phyloP scores from a whole-genome alignment of 2,329 filamentous ascomycete genomes.

The Verticillium alfalfae region DNA sequence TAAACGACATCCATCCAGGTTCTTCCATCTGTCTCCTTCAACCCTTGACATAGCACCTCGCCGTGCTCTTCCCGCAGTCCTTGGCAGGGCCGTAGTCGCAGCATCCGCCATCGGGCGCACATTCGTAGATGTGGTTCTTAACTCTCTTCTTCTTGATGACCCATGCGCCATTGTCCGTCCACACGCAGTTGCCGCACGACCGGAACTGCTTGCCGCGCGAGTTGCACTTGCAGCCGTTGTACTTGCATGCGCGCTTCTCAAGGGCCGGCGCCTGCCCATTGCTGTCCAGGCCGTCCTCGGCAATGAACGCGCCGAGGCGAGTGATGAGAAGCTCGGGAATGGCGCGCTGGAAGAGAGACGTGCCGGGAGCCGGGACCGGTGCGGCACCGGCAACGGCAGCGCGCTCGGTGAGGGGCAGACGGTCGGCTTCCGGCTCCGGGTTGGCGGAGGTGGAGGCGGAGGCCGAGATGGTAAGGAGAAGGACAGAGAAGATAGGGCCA shows the following conservation, averaged over 20 bases:
- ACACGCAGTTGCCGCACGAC: conserved; percentile 17
- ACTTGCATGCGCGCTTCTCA: background rate
- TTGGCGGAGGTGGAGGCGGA: background rate
- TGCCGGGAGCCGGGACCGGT: background rate
- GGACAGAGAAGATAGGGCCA: background rate
- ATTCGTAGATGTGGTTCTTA: conserved; percentile 16
- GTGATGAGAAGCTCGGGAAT: background rate
- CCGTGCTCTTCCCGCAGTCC: conserved; percentile 11
- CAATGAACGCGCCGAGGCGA: background rate
- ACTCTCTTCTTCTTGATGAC: conserved; percentile 14
- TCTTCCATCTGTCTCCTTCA: too few species aligned
- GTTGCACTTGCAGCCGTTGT: conserved; percentile 17
- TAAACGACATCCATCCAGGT: too few species aligned
- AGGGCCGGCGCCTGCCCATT: background rate
- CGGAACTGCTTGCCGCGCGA: conserved; percentile 15
- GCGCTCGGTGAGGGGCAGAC: background rate
- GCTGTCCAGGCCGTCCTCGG: background rate
- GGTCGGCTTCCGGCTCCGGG: background rate
- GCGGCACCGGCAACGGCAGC: background rate
- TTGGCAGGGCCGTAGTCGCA: conserved; percentile 14
- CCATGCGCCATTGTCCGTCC: conserved; percentile 8
- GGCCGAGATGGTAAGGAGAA: background rate
- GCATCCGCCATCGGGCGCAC: conserved; percentile 14
- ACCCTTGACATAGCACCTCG: conserved; percentile 2
- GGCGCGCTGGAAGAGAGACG: background rate